Percentiles rank a stretch among this genome's conserved stretches.
These are phyloP conservation scores for Cystofilobasidium macerans DNA, from an alignment of 768 basidiomycete genomes.

Conservation along the genomic window DNA sequence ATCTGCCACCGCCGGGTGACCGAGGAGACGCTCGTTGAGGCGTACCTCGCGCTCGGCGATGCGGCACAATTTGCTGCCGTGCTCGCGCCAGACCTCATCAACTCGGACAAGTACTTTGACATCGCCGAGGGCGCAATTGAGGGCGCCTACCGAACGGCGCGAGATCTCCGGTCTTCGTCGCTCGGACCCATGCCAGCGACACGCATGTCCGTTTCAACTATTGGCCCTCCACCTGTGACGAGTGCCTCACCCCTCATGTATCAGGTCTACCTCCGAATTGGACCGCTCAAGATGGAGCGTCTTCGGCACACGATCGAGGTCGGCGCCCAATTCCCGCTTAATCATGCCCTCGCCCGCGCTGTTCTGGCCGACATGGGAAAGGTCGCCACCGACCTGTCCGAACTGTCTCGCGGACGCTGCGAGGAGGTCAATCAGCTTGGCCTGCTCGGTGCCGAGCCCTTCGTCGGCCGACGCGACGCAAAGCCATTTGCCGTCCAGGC, in stretches of 20 bases:
- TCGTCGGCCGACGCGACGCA: not conserved
- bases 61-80: conserved; percentile 19
- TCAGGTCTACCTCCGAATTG: conserved; percentile 13
- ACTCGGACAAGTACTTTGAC: conserved; percentile 17
- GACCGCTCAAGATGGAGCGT: conserved; percentile 20
- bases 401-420: not conserved
- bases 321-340: conserved; percentile 15
- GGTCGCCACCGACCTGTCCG: not conserved
- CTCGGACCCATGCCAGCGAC: not conserved
- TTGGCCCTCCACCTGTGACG: not conserved
- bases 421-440: not conserved
- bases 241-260: conserved; percentile 3
- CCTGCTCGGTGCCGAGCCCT: not conserved
- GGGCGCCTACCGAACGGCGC: not conserved
- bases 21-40: conserved; percentile 9
- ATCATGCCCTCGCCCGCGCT: conserved; percentile 9
- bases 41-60: conserved; percentile 6
- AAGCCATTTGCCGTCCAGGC: not conserved
- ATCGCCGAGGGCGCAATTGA: conserved; percentile 20
- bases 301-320: conserved; percentile 14
- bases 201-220: not conserved
- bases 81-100: conserved; percentile 16
- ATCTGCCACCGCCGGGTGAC: conserved; percentile 6
- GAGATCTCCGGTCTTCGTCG: not conserved
- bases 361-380: conserved; percentile 13